Conservation (phyloP, 2,329 filamentous ascomycete genomes). For the Aspergillus fructus region DNA sequence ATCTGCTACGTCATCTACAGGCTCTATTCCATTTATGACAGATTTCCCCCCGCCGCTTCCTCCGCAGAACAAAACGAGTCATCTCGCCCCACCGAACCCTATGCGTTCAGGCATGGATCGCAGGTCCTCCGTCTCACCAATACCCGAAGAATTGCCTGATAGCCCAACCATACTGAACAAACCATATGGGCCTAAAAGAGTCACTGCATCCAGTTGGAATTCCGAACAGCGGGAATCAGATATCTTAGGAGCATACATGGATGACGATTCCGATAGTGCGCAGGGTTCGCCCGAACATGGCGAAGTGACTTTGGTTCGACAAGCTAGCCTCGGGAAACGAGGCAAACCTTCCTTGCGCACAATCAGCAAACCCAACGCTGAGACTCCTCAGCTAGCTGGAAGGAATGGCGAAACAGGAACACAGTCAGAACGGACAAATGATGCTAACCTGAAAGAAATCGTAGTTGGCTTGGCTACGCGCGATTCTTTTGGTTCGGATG, state of each 20-base stretch:
- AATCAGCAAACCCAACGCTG: slow-evolving; percentile 32
- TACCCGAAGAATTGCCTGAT: slow-evolving; percentile 67
- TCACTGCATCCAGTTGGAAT: slow-evolving; percentile 68
- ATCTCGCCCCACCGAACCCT: slow-evolving; percentile 30
- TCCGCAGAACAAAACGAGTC: slow-evolving; percentile 26
- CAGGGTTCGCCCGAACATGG: slow-evolving; percentile 22
- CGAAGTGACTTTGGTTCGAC: slow-evolving; percentile 34
- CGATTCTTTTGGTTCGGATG: slow-evolving; percentile 21
- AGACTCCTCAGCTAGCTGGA: slow-evolving; percentile 18
- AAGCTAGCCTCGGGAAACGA: slow-evolving; percentile 45
- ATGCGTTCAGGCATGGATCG: slow-evolving; percentile 52
- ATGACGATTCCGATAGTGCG: slow-evolving; percentile 27
- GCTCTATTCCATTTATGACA: slow-evolving; percentile 29
- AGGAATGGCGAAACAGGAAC: slow-evolving; percentile 11
- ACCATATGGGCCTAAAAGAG: slow-evolving; percentile 70
- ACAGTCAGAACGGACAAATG: not conserved
- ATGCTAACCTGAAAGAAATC: slow-evolving; percentile 16
- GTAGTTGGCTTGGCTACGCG: slow-evolving; percentile 12
- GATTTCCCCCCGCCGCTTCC: slow-evolving; percentile 24
- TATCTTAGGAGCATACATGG: slow-evolving; percentile 40
- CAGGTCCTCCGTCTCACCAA: slow-evolving; percentile 70
- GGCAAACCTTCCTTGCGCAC: slow-evolving; percentile 44
- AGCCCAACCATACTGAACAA: slow-evolving; percentile 51
- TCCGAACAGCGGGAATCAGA: slow-evolving; percentile 49
- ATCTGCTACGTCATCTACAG: slow-evolving; percentile 25